A percentile compares a stretch with the other conserved stretches of the same genome.
phyloP scores from a whole-genome alignment of 2,329 filamentous ascomycete genomes.

The Bipolaris sorokiniana region DNA sequence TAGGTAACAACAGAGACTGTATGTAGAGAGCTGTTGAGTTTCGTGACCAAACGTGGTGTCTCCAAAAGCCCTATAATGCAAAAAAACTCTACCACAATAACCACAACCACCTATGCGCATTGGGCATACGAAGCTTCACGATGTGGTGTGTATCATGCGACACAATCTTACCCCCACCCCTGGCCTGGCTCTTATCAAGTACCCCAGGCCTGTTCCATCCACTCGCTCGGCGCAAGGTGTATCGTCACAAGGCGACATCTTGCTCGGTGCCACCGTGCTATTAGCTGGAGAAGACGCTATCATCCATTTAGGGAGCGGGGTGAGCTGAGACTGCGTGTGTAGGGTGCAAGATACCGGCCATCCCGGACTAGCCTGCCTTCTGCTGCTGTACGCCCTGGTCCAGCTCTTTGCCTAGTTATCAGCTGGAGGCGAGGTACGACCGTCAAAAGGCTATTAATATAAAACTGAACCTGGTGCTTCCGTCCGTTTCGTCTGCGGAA shows the following conservation, averaged over 20 bases:
- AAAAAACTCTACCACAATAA: constrained; percentile 1
- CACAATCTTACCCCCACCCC: constrained; percentile 15
- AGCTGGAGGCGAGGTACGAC: constrained; percentile 24
- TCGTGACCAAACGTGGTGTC: background rate
- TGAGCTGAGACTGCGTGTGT: constrained; percentile 25
- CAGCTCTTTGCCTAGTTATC: background rate
- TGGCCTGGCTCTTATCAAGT: constrained; percentile 33
- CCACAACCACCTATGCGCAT: constrained; percentile 24
- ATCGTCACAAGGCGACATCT: constrained; percentile 20
- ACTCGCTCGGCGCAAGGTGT: constrained; percentile 21
- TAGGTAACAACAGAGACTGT: background rate
- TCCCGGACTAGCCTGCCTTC: constrained; percentile 15
- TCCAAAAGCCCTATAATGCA: background rate
- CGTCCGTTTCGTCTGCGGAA: constrained; percentile 13
- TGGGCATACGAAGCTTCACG: constrained; percentile 22
- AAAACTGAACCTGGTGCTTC: constrained; percentile 35
- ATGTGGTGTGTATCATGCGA: constrained; percentile 16
- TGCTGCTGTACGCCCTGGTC: constrained; percentile 3
- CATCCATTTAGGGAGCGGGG: constrained; percentile 18
- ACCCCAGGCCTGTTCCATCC: constrained; percentile 24
- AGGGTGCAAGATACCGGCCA: constrained; percentile 16
- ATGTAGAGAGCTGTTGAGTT: background rate
- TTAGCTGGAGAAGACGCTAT: constrained; percentile 28
- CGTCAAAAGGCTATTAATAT: constrained; percentile 25
- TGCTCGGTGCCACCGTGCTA: constrained; percentile 18